Evolutionary conservation across 2,329 filamentous ascomycete genomes (phyloP).

Genomic region (Macroventuria anomochaeta): DNA sequence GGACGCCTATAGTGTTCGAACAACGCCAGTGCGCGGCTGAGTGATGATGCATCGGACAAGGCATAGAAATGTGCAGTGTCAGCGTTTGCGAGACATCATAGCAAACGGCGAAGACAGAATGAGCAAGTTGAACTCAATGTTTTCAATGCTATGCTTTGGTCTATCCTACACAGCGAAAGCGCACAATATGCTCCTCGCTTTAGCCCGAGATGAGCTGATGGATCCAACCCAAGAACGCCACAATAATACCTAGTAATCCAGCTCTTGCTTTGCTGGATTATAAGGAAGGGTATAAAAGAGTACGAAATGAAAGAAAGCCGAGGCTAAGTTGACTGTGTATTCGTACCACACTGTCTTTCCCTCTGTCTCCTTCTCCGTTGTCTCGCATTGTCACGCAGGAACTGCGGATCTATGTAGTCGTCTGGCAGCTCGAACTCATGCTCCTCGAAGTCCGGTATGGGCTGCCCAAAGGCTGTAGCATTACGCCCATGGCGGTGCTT

Average conservation of each 20-base stretch:
- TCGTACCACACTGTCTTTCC: conserved; percentile 56
- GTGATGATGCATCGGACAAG: too few relatives aligned
- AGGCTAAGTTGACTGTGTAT: conserved; percentile 7
- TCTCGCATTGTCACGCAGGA: conserved; percentile 64
- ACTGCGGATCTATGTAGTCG: conserved; percentile 61
- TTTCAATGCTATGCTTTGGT: neutral
- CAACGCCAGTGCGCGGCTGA: too few relatives aligned
- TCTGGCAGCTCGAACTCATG: conserved; percentile 77
- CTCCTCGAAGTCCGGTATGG: conserved; percentile 75
- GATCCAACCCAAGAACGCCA: neutral
- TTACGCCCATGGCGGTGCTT: conserved; percentile 73
- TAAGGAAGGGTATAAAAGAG: conserved; percentile 22
- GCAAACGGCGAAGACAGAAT: too few relatives aligned
- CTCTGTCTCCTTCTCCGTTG: conserved; percentile 67
- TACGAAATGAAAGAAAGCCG: conserved; percentile 9
- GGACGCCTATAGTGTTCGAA: too few relatives aligned
- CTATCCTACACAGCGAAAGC: conserved; percentile 7
- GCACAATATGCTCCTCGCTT: neutral
- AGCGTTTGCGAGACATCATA: too few relatives aligned
- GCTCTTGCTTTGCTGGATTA: neutral
- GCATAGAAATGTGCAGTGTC: too few relatives aligned
- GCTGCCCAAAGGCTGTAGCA: conserved; percentile 79
- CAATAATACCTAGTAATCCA: neutral
- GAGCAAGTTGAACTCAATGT: neutral
- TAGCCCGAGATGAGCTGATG: neutral